Evolutionary conservation across 345 rosid species (phyloP).

Genomic region (Corymbia maculata): DNA sequence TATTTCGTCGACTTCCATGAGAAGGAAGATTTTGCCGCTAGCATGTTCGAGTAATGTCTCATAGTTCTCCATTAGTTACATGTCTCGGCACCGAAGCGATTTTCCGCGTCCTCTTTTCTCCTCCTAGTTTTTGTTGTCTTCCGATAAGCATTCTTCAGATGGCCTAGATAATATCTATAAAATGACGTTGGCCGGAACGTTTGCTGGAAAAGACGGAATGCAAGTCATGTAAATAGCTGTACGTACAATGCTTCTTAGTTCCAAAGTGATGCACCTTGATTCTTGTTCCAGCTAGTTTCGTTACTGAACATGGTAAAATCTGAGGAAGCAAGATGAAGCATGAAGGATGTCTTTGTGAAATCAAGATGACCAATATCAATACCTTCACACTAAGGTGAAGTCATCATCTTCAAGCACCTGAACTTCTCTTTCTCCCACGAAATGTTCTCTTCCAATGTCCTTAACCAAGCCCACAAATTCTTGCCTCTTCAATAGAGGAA

Average conservation of each 20-base stretch:
- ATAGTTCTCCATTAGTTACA: neutral
- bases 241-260: neutral
- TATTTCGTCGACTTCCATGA: neutral
- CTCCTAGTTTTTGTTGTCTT: neutral
- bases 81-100: neutral
- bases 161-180: neutral
- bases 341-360: neutral
- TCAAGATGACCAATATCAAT: neutral
- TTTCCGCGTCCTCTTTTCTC: neutral
- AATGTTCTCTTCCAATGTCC: constrained; percentile 58
- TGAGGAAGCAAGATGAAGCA: neutral
- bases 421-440: constrained; percentile 70
- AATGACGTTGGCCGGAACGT: neutral
- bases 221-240: neutral
- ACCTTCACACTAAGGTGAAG: constrained; percentile 42
- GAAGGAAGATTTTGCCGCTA: neutral
- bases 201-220: neutral
- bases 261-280: neutral
- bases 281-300: neutral
- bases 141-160: neutral
- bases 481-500: constrained; percentile 46
- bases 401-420: constrained; percentile 68
- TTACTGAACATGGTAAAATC: neutral
- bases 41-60: neutral
- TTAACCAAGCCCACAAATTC: constrained; percentile 67